A percentile compares a stretch with the other conserved stretches of the same genome.
phyloP scores from a whole-genome alignment of 768 basidiomycete genomes.

The Lactifluus piperatus region DNA sequence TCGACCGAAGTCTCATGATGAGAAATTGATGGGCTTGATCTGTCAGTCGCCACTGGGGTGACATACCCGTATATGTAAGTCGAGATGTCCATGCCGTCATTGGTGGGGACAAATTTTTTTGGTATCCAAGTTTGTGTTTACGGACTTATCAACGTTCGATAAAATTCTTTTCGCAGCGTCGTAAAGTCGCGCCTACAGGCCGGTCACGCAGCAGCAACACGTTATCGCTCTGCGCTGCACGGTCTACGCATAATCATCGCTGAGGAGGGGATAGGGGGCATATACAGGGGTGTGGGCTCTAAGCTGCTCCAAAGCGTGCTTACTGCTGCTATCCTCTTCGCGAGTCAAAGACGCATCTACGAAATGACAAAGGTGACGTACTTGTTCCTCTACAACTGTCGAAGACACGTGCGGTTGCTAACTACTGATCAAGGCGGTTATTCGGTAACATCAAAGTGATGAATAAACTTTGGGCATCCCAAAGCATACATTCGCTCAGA shows the following conservation, averaged over 20 bases:
- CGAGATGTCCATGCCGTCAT: background rate
- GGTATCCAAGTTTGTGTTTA: too few species aligned
- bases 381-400: background rate
- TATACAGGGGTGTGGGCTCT: constrained; percentile 81
- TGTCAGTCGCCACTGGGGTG: constrained; percentile 36
- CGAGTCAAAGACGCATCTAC: constrained; percentile 75
- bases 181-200: constrained; percentile 77
- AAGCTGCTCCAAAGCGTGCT: constrained; percentile 90
- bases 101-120: background rate
- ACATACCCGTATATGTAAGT: constrained; percentile 74
- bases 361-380: constrained; percentile 46
- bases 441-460: constrained; percentile 7
- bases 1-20: background rate
- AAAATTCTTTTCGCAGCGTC: constrained; percentile 31
- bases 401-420: background rate
- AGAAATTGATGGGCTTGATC: background rate
- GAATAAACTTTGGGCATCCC: background rate
- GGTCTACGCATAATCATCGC: constrained; percentile 71
- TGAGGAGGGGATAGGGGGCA: constrained; percentile 71
- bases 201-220: constrained; percentile 54
- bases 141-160: background rate
- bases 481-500: background rate
- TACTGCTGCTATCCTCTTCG: constrained; percentile 91
- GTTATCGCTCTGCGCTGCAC: constrained; percentile 67
- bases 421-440: background rate